Conservation (phyloP, 1,139 yeast genomes). For the Zygoascus meyerae region DNA sequence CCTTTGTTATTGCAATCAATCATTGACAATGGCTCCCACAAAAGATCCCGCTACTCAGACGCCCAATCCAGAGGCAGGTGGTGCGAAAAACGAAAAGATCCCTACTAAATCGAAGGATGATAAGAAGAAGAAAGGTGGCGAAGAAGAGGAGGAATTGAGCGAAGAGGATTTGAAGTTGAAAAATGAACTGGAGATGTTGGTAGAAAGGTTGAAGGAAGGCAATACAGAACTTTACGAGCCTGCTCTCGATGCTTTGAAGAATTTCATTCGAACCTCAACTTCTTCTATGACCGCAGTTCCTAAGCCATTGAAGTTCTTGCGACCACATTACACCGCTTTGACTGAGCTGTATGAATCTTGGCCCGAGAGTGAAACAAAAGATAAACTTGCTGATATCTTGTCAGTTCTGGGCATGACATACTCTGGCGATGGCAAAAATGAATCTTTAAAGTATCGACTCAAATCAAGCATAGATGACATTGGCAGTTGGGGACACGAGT, state of each 20-base stretch:
- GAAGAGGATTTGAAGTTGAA: slow-evolving; percentile 93
- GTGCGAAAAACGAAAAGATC: slow-evolving; percentile 1
- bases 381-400: slow-evolving; percentile 69
- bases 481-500: slow-evolving; percentile 97
- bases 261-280: slow-evolving; percentile 82
- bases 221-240: slow-evolving; percentile 49
- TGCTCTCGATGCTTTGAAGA: slow-evolving; percentile 64
- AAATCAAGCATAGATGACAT: slow-evolving; percentile 53
- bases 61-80: slow-evolving; percentile 14
- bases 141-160: slow-evolving; percentile 70
- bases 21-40: slow-evolving; percentile 11
- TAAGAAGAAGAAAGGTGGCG: slow-evolving; percentile 33
- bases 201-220: slow-evolving; percentile 60
- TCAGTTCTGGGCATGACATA: slow-evolving; percentile 96
- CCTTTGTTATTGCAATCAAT: too few relatives aligned
- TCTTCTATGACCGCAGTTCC: slow-evolving; percentile 99
- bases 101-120: slow-evolving; percentile 13
- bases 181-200: slow-evolving; percentile 79
- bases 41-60: slow-evolving; percentile 7
- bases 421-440: slow-evolving; percentile 76
- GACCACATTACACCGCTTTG: slow-evolving; percentile 75
- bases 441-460: slow-evolving; percentile 75
- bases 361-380: slow-evolving; percentile 41
- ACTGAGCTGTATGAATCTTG: slow-evolving; percentile 63
- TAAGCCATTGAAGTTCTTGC: slow-evolving; percentile 89